Evolutionary conservation across 805 yeast genomes (phyloP), one percentile per base, ranked within the genome.

Genomic region (Candida koratica): DNA sequence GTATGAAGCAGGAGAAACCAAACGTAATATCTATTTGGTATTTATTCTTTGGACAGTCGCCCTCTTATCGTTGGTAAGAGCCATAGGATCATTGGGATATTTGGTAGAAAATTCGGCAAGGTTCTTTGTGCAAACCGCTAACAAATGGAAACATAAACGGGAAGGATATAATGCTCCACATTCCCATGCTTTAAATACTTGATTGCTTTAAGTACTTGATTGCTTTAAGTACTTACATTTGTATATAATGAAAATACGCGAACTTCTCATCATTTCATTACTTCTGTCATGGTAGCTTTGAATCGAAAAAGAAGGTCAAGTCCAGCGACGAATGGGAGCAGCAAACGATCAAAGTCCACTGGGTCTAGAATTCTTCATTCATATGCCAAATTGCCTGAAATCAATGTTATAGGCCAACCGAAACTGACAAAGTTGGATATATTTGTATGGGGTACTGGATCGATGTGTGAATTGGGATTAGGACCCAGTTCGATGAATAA

Each of bases 401-500:
- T 76, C 43, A 76, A 75, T 51, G 51, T 47, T 24, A 44, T 52
- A 17, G 71, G 71, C 11, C 38, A 44, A 1, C 49, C 58, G 2
- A 73, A 67, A 44, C 46, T 67, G 2, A 61, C 65, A 17, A 71
- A 75, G 14, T 62, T 90, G 36, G 93, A 88, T 52, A 69, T 93
- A 3, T 90, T 84, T 55, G 94, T 86, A 24, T 93, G 95, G 84
- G 99, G 99, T 26, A 77, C 94, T 1, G 98, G 98, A 2, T 81
- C 95, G 0, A 90, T 93, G 93, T 88, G 97, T 67, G 98, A 93
- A 57, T 70, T 93, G 18, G 99, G 99, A 1, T 68, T 93, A n/a
- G 99, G 98, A 1, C 97, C 97, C 7, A 75, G 69, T n/a, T 86
- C 95, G 2, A 82, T 74, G 46, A 90, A 87, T 24, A 87, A 88